Percentiles rank a stretch among this genome's conserved stretches.
These are phyloP conservation scores for Hibiscus trionum DNA, from an alignment of 345 rosid genomes.

Conservation along the genomic window DNA sequence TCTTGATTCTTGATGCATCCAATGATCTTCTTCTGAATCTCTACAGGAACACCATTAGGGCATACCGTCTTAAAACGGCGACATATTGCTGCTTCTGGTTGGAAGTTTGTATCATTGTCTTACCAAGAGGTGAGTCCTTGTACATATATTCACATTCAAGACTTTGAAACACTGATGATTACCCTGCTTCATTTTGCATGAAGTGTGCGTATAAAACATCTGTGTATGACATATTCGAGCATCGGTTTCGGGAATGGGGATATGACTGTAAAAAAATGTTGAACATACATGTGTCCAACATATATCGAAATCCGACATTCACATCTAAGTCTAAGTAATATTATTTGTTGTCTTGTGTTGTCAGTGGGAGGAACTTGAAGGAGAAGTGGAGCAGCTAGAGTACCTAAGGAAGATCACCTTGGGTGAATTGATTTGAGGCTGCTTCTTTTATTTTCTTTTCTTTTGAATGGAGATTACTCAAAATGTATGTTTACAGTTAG, in stretches of 20 bases:
- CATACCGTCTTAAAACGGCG: slow-evolving; percentile 77
- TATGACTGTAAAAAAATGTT: too few species aligned
- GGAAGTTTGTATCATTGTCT: slow-evolving; percentile 73
- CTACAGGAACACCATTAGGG: slow-evolving; percentile 73
- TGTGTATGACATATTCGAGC: neutral
- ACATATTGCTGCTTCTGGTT: slow-evolving; percentile 74
- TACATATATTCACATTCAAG: too few species aligned
- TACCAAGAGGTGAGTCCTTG: slow-evolving; percentile 56
- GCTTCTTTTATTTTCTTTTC: neutral
- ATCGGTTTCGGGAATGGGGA: neutral
- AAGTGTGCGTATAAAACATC: too few species aligned
- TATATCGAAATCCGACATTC: neutral
- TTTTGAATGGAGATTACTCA: neutral
- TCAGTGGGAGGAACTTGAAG: slow-evolving; percentile 88
- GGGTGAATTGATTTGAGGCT: slow-evolving; percentile 17
- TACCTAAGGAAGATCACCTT: slow-evolving; percentile 58
- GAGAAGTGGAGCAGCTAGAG: slow-evolving; percentile 71
- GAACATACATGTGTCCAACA: neutral
- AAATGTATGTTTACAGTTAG: neutral
- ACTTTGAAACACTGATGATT: too few species aligned
- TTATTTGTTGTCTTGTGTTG: neutral
- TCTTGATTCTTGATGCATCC: neutral
- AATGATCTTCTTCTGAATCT: slow-evolving; percentile 3
- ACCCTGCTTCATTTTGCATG: too few species aligned
- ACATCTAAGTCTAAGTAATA: neutral